These are phyloP conservation scores for Mrakia gelida DNA, from an alignment of 768 basidiomycete genomes.

Conservation along the genomic window DNA sequence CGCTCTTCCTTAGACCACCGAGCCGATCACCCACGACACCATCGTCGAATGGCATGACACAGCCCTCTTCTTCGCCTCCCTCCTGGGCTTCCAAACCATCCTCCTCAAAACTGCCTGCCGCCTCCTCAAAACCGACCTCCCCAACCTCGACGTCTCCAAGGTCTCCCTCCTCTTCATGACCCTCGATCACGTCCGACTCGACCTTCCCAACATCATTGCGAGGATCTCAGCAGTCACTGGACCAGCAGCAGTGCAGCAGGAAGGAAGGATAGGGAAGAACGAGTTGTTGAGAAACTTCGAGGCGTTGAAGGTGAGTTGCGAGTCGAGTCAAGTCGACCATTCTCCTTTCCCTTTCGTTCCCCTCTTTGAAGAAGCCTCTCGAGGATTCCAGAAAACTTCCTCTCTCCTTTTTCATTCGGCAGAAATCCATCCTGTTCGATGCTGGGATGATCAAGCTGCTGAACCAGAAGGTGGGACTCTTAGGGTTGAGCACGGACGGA, in stretches of 20 bases:
- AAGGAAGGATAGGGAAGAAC: background rate
- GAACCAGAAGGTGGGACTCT: background rate
- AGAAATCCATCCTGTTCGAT: slow-evolving; percentile 1
- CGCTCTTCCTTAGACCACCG: background rate
- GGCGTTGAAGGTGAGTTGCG: background rate
- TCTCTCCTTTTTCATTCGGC: too few species aligned
- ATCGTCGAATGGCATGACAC: background rate
- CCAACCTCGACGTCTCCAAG: background rate
- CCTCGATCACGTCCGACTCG: background rate
- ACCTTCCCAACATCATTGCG: background rate
- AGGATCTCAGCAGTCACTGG: background rate
- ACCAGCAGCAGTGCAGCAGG: background rate
- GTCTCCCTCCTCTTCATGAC: slow-evolving; percentile 4
- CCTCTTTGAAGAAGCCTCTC: background rate
- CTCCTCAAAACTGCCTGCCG: background rate
- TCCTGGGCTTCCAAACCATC: background rate
- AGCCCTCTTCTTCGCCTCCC: background rate
- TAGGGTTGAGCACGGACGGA: background rate
- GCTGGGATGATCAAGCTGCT: slow-evolving; percentile 4
- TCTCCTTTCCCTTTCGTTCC: background rate
- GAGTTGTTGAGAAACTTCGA: background rate
- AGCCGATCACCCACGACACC: background rate
- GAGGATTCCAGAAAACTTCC: too few species aligned
- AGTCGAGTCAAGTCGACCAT: background rate
- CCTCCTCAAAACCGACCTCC: background rate